Conservation (phyloP, 78 protist species). For the Mantamonas sphyraenae region DNA sequence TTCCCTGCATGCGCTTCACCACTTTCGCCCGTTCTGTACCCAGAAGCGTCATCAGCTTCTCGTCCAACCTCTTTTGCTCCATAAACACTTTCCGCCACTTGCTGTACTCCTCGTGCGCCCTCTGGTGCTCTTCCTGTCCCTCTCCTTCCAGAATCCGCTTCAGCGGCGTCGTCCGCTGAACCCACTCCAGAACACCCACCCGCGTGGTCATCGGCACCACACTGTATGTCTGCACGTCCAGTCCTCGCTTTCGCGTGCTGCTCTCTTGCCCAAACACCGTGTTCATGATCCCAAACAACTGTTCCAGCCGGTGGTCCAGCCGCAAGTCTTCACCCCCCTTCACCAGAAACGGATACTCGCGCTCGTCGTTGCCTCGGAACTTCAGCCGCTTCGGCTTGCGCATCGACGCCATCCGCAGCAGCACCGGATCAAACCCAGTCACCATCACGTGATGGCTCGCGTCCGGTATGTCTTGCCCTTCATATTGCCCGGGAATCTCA, state of each 20-base stretch:
- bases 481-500: constrained; percentile 17
- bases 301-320: constrained; percentile 77
- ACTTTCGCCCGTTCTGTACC: constrained; percentile 18
- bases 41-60: constrained; percentile 17
- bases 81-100: background rate
- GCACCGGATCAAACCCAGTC: constrained; percentile 20
- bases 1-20: no score
- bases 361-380: constrained; percentile 65
- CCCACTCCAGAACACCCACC: constrained; percentile 88
- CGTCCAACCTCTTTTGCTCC: constrained; percentile 28
- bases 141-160: constrained; percentile 41
- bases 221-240: constrained; percentile 53
- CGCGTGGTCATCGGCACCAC: constrained; percentile 73
- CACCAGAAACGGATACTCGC: constrained; percentile 59
- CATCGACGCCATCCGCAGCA: constrained; percentile 67
- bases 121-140: background rate
- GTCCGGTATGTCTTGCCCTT: background rate
- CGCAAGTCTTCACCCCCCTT: constrained; percentile 93
- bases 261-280: constrained; percentile 23
- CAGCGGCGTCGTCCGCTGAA: constrained; percentile 54
- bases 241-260: constrained; percentile 11
- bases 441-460: constrained; percentile 3
- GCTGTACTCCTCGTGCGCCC: background rate
- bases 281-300: constrained; percentile 61
- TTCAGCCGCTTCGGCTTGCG: constrained; percentile 70